Conservation (phyloP, 2,329 filamentous ascomycete genomes). For the Cucurbitaria berberidis region DNA sequence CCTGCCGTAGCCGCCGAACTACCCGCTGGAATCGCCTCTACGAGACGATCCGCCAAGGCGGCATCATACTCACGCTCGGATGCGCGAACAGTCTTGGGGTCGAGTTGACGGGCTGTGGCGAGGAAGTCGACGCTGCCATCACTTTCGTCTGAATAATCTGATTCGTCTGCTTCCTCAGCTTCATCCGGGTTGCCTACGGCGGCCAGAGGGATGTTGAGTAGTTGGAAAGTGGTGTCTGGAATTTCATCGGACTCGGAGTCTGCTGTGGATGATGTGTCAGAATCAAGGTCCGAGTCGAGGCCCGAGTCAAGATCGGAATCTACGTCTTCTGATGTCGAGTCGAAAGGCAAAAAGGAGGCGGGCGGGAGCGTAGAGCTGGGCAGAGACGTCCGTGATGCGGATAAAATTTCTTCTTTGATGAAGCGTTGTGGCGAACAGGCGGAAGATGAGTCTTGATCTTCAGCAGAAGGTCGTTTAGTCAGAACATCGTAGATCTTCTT, state of each 20-base stretch:
- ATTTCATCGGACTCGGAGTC: slow-evolving; percentile 24
- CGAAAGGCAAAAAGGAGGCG: slow-evolving; percentile 52
- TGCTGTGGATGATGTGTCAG: slow-evolving; percentile 43
- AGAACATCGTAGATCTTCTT: slow-evolving; percentile 46
- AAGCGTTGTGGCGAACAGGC: slow-evolving; percentile 18
- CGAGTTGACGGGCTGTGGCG: slow-evolving; percentile 52
- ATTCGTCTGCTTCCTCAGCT: slow-evolving; percentile 20
- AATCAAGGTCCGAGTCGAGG: slow-evolving; percentile 49
- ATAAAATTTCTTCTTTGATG: slow-evolving; percentile 70
- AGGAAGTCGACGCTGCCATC: slow-evolving; percentile 54
- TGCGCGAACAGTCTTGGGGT: slow-evolving; percentile 50
- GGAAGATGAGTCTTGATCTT: slow-evolving; percentile 6
- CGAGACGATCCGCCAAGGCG: slow-evolving; percentile 54
- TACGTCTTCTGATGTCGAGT: slow-evolving; percentile 42
- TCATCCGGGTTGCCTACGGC: slow-evolving; percentile 9
- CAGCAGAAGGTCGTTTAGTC: slow-evolving; percentile 12
- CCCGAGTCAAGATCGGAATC: slow-evolving; percentile 48
- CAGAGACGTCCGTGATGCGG: slow-evolving; percentile 71
- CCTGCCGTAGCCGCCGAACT: slow-evolving; percentile 57
- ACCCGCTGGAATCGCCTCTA: slow-evolving; percentile 57
- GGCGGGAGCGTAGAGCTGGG: slow-evolving; percentile 54
- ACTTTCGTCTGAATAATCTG: slow-evolving; percentile 41
- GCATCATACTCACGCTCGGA: slow-evolving; percentile 57
- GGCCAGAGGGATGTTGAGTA: slow-evolving; percentile 33
- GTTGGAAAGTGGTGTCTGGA: slow-evolving; percentile 34